Percentiles rank a stretch among this genome's conserved stretches.
Evolutionary conservation across 192 early-diverging fungal species (phyloP).

Genomic region (Spinellus fusiger): DNA sequence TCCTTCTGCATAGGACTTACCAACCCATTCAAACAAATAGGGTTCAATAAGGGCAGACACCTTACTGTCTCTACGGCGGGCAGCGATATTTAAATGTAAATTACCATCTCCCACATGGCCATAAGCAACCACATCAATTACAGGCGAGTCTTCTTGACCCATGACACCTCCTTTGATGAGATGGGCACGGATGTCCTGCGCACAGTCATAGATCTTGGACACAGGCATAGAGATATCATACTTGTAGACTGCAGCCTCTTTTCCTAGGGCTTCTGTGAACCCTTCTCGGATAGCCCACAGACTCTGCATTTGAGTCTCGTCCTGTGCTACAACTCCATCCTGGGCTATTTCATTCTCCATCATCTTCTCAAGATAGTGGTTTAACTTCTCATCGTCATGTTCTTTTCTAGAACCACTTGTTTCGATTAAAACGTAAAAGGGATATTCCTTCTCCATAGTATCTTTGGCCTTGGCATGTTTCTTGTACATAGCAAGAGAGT

Average conservation of each 20-base stretch:
- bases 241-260: constrained; percentile 88
- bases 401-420: constrained; percentile 89
- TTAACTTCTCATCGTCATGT: constrained; percentile 92
- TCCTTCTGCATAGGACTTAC: constrained; percentile 22
- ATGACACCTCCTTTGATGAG: constrained; percentile 56
- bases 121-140: constrained; percentile 82
- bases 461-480: constrained; percentile 61
- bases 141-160: constrained; percentile 42
- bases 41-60: constrained; percentile 81
- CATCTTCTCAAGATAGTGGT: constrained; percentile 64
- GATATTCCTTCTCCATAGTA: constrained; percentile 59
- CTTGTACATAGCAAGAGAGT: constrained; percentile 67
- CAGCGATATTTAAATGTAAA: constrained; percentile 89
- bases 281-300: constrained; percentile 93
- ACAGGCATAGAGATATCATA: constrained; percentile 96
- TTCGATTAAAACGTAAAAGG: constrained; percentile 93
- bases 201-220: constrained; percentile 74
- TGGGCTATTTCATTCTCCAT: constrained; percentile 69
- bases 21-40: constrained; percentile 86
- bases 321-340: constrained; percentile 91
- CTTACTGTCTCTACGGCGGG: constrained; percentile 52
- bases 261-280: constrained; percentile 87
- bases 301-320: constrained; percentile 67
- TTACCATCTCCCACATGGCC: constrained; percentile 99
- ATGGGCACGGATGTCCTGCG: constrained; percentile 69